Evolutionary conservation across 2,329 filamentous ascomycete species (phyloP).

Genomic region (Tricladium varicosporioides): DNA sequence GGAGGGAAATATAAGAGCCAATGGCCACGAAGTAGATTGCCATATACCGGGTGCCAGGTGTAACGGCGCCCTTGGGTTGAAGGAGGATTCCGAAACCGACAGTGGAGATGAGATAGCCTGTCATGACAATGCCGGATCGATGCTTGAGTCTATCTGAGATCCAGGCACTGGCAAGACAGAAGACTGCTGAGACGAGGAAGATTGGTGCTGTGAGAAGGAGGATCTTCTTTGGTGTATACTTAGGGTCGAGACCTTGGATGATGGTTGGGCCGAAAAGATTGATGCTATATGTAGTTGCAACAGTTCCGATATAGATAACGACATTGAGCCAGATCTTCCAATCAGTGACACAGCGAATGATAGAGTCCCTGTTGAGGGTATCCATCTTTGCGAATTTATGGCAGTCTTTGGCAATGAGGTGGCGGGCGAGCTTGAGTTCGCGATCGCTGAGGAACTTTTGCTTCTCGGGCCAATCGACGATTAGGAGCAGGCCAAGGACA

Average conservation of each 20-base stretch:
- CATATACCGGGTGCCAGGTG: conserved; percentile 1
- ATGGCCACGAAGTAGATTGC: conserved; percentile 5
- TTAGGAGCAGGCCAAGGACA: neutral
- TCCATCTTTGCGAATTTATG: conserved; percentile 2
- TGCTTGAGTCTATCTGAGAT: conserved; percentile 1
- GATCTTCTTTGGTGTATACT: conserved; percentile 1
- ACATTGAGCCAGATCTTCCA: conserved; percentile 6
- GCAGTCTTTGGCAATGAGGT: conserved; percentile 7
- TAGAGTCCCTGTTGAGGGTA: neutral
- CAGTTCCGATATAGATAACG: conserved; percentile 2
- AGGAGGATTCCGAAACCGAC: conserved; percentile 1
- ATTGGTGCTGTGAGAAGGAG: neutral
- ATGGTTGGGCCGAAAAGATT: conserved; percentile 2
- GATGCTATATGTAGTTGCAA: neutral
- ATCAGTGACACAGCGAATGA: conserved; percentile 1
- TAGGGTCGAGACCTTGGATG: conserved; percentile 2
- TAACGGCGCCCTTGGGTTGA: neutral
- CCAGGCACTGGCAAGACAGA: neutral
- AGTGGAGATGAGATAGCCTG: conserved; percentile 1
- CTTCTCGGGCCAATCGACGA: conserved; percentile 5
- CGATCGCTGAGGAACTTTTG: neutral
- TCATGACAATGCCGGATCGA: neutral
- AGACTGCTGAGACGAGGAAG: conserved; percentile 1
- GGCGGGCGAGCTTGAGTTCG: neutral
- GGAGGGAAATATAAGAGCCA: conserved; percentile 3